These are phyloP conservation scores for Spathaspora sp. DNA, from an alignment of 805 yeast species.

Conservation along the genomic window DNA sequence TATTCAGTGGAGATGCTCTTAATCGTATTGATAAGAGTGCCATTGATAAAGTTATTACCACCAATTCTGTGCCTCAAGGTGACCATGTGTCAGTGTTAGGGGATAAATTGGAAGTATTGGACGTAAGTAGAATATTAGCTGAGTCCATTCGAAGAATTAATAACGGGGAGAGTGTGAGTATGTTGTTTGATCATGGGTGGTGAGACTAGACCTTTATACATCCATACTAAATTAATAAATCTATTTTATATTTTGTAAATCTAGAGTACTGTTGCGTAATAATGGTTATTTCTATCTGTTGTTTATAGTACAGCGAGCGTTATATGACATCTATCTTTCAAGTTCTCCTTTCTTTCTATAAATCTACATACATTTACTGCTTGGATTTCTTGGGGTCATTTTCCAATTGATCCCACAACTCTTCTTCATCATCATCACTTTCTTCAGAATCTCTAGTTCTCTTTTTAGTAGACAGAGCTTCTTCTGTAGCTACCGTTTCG, in stretches of 20 bases:
- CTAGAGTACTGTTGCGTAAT: neutral
- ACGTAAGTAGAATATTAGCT: conserved; percentile 83
- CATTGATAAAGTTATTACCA: conserved; percentile 82
- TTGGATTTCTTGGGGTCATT: conserved; percentile 22
- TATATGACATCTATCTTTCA: too few species aligned
- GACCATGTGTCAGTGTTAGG: conserved; percentile 44
- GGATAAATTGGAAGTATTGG: conserved; percentile 72
- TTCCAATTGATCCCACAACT: conserved; percentile 38
- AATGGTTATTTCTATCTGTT: conserved; percentile 1
- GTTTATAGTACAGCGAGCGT: conserved; percentile 3
- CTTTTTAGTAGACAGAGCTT: conserved; percentile 13
- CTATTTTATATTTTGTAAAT: neutral
- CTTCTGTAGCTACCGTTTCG: conserved; percentile 21
- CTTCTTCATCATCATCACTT: conserved; percentile 29
- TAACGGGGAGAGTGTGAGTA: conserved; percentile 93
- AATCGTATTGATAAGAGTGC: conserved; percentile 61
- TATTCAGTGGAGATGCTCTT: conserved; percentile 89
- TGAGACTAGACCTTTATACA: conserved; percentile 19
- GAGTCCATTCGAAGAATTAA: conserved; percentile 95
- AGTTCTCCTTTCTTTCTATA: too few species aligned
- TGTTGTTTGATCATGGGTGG: conserved; percentile 86
- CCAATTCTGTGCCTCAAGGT: conserved; percentile 88
- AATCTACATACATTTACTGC: conserved; percentile 20
- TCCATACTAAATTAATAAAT: neutral
- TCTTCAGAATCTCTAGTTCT: conserved; percentile 20